Base-by-base conservation (phyloP, 2,329 filamentous ascomycete genomes). In the Gyromitra esculenta region DNA sequence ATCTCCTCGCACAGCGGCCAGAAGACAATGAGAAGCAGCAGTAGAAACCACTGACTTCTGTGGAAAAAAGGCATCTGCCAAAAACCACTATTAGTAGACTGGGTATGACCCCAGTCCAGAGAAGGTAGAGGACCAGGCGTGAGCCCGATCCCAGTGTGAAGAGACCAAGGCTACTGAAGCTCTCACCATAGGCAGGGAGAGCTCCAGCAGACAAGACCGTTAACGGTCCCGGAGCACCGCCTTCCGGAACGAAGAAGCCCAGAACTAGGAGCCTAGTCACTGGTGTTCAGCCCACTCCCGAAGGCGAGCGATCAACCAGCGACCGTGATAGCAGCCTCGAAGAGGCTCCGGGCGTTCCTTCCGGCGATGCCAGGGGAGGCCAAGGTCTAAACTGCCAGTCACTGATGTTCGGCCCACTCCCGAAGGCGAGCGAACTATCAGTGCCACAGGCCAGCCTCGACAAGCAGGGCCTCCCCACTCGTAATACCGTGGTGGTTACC, bases 41-140 rank as follows among this genome's bases (percentile, higher is more conserved):
- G 57, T 60, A 43, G 9, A 41, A 43, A 41, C 35, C 35, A 18
- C 56, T 60, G 13, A 15, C 25, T 15, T 18, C n/a, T 41, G n/a
- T 35, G 57, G 41, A 60, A 60, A 31, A 31, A 41, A 60, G 21
- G 57, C 57, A 41, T 9, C 56, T 41, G 57, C 57, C 21, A 43
- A 6, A 60, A 43, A 60, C 57, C 57, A 41, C 18, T 60, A 41
- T 39, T n/a, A 11, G 13, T 18, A 13, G 18, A n/a, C 31, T 5
- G 1, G 5, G 54, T 8, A 35, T 39, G 54, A 57, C 31, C 31
- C 25, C 6, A 1, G 25, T 13, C 25, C 54, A 6, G 13, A 57
- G 54, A 57, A 57, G 54, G 15, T 57, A 57, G 31, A 31, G 37
- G 31, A n/a, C 54, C 54, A 57, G 31, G 31, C 54, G 54, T 57